These are phyloP conservation scores for Terfezia boudieri DNA, from an alignment of 495 filamentous ascomycete species.

Conservation along the genomic window DNA sequence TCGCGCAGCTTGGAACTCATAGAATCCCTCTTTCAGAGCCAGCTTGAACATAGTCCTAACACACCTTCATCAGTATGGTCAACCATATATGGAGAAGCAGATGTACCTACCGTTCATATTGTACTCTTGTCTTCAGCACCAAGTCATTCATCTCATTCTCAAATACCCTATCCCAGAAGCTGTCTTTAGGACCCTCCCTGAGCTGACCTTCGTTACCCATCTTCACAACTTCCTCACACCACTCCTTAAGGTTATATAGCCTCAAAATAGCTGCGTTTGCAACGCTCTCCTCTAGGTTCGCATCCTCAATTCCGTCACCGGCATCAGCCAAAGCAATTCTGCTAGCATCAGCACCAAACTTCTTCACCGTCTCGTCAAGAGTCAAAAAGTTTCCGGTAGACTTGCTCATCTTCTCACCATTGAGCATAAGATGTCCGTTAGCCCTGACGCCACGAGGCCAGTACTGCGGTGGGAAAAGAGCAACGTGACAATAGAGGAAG, in stretches of 20 bases:
- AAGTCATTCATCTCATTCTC: slow-evolving; percentile 84
- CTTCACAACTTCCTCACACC: slow-evolving; percentile 66
- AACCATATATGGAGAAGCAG: not conserved
- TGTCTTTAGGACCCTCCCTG: slow-evolving; percentile 47
- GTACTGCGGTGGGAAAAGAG: slow-evolving; percentile 65
- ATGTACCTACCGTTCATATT: slow-evolving; percentile 44
- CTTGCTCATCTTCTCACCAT: slow-evolving; percentile 95
- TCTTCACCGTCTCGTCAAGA: slow-evolving; percentile 59
- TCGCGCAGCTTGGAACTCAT: slow-evolving; percentile 66
- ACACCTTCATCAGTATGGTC: slow-evolving; percentile 18
- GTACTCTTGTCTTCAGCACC: slow-evolving; percentile 44
- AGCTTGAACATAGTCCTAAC: slow-evolving; percentile 56
- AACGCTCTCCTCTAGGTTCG: slow-evolving; percentile 91
- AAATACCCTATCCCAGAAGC: slow-evolving; percentile 74
- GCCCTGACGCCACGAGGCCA: slow-evolving; percentile 67
- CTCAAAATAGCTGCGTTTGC: slow-evolving; percentile 77
- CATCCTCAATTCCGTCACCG: slow-evolving; percentile 83
- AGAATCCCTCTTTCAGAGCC: slow-evolving; percentile 72
- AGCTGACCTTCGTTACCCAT: slow-evolving; percentile 35
- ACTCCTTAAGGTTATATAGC: slow-evolving; percentile 67
- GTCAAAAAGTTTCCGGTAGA: slow-evolving; percentile 91
- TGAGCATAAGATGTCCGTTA: slow-evolving; percentile 84
- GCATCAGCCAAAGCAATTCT: slow-evolving; percentile 84
- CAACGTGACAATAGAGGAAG: slow-evolving; percentile 85
- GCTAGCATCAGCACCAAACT: slow-evolving; percentile 85